These are phyloP conservation scores for Cubamyces lactineus DNA, from an alignment of 768 basidiomycete genomes.

Conservation along the genomic window DNA sequence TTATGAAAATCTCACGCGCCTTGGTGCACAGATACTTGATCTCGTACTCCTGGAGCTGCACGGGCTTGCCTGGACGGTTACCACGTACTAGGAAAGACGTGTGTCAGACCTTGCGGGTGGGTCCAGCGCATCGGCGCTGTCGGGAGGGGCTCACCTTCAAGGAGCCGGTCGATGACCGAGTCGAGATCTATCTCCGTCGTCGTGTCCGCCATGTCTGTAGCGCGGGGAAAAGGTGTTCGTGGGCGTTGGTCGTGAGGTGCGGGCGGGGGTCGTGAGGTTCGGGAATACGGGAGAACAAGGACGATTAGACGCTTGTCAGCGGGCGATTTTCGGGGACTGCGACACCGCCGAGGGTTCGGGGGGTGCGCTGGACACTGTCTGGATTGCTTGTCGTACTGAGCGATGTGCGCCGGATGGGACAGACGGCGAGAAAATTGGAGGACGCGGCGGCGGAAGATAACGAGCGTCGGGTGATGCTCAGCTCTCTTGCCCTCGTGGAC, in stretches of 20 bases:
- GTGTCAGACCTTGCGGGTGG: slow-evolving; percentile 17
- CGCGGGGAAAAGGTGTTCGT: slow-evolving; percentile 15
- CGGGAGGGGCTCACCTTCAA: slow-evolving; percentile 78
- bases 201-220: slow-evolving; percentile 68
- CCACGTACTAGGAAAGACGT: slow-evolving; percentile 75
- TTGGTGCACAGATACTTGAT: slow-evolving; percentile 99
- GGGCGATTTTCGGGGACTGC: slow-evolving; percentile 20
- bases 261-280: slow-evolving; percentile 28
- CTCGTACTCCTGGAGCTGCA: slow-evolving; percentile 97
- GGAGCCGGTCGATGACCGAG: slow-evolving; percentile 96
- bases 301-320: slow-evolving; percentile 24
- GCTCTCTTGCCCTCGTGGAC: slow-evolving; percentile 19
- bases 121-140: slow-evolving; percentile 22
- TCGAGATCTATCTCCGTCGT: slow-evolving; percentile 97
- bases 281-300: slow-evolving; percentile 25
- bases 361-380: slow-evolving; percentile 15
- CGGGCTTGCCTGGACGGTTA: slow-evolving; percentile 97
- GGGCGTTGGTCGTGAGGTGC: slow-evolving; percentile 28
- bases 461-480: slow-evolving; percentile 35
- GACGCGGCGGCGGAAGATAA: slow-evolving; percentile 41
- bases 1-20: slow-evolving; percentile 98
- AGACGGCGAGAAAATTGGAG: slow-evolving; percentile 41
- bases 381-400: slow-evolving; percentile 16
- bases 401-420: slow-evolving; percentile 37
- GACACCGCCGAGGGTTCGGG: slow-evolving; percentile 7